Percentiles rank a stretch among this genome's conserved stretches.
These are phyloP conservation scores for Venturia aucupariae DNA, from an alignment of 2,329 filamentous ascomycete genomes.

Conservation along the genomic window DNA sequence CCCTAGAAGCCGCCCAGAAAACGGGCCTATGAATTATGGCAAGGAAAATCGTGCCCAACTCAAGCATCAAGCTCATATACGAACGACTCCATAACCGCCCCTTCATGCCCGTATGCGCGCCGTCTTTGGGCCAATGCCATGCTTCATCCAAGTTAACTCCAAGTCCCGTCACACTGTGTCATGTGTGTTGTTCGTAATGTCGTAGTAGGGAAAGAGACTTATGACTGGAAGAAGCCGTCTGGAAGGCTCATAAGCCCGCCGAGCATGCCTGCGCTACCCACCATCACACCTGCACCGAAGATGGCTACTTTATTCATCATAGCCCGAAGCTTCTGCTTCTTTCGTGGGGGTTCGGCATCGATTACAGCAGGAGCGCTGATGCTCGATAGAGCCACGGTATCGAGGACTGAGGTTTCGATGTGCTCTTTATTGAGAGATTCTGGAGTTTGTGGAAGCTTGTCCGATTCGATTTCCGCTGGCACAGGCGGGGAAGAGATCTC, in stretches of 20 bases:
- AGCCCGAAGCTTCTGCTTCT: neutral
- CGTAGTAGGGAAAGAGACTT: neutral
- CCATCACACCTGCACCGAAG: neutral
- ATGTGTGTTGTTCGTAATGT: neutral
- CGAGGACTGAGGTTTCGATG: neutral
- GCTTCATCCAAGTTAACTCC: neutral
- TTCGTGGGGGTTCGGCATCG: neutral
- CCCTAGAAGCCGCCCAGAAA: neutral
- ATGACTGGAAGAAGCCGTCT: conserved; percentile 9
- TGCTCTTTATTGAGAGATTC: conserved; percentile 2
- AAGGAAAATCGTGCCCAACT: neutral
- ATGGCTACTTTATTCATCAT: neutral
- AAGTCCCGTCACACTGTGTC: neutral
- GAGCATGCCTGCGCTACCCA: neutral
- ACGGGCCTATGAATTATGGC: neutral
- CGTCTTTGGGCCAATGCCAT: neutral
- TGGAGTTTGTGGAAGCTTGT: neutral
- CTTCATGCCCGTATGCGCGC: neutral
- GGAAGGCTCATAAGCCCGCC: conserved; percentile 10
- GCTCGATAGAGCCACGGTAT: neutral
- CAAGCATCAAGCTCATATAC: neutral
- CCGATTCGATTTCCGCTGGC: too few relatives aligned
- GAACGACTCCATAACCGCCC: neutral
- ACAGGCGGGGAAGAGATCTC: neutral
- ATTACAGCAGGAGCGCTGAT: neutral